These are phyloP conservation scores for Sphagnum contortum DNA, from an alignment of 225 moss, liverwort and hornwort genomes.

Conservation along the genomic window DNA sequence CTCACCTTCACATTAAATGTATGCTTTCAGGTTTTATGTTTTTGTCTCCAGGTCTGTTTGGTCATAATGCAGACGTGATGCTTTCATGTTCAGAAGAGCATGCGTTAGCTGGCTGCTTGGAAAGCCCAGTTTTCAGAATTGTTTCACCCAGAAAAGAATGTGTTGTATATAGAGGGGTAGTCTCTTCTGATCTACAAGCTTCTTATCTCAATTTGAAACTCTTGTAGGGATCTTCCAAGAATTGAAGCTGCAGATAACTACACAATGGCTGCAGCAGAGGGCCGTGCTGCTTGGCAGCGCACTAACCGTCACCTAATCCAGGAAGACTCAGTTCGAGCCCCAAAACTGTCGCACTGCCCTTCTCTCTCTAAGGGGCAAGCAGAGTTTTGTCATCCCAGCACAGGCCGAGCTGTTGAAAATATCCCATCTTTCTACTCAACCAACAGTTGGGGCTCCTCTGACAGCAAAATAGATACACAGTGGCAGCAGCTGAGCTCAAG, in stretches of 20 bases:
- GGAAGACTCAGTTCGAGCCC: conserved; percentile 65
- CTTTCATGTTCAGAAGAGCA: too few species aligned
- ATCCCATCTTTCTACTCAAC: conserved; percentile 51
- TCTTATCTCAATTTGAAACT: too few species aligned
- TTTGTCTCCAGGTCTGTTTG: too few species aligned
- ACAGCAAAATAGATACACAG: conserved; percentile 49
- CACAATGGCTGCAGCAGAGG: conserved; percentile 67
- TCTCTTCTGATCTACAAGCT: too few species aligned
- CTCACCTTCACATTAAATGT: too few species aligned
- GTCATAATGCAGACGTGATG: too few species aligned
- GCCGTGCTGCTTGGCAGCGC: conserved; percentile 74
- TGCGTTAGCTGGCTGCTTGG: too few species aligned
- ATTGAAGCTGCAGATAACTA: conserved; percentile 19
- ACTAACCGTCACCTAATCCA: conserved; percentile 53
- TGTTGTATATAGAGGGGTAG: too few species aligned
- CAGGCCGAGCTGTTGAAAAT: conserved; percentile 19
- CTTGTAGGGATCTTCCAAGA: conserved; percentile 7
- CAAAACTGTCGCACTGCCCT: conserved; percentile 51
- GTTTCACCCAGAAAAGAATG: too few species aligned
- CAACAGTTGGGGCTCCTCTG: conserved; percentile 68
- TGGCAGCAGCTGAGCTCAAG: conserved; percentile 58
- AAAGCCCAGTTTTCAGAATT: too few species aligned
- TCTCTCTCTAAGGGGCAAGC: conserved; percentile 42
- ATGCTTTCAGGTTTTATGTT: too few species aligned
- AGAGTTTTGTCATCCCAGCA: conserved; percentile 30